These are phyloP conservation scores for Lactuca saligna DNA, from an alignment of 129 eudicot species.

Conservation along the genomic window DNA sequence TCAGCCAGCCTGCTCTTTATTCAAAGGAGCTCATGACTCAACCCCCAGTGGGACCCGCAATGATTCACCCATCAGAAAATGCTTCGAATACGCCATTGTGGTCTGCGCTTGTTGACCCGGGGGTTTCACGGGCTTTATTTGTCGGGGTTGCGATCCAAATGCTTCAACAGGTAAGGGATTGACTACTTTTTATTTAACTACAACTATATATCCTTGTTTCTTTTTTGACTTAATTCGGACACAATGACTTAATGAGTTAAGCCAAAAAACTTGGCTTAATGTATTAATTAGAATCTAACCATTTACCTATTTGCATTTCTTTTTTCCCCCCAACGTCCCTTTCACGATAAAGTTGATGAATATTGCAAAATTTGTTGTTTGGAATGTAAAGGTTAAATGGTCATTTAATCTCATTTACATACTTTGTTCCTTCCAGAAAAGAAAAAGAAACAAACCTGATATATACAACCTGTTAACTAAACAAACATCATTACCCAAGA, in stretches of 20 bases:
- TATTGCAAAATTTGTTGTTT: not conserved
- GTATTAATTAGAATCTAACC: not conserved
- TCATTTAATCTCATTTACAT: no score
- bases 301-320: not conserved
- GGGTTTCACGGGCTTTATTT: conserved; percentile 66
- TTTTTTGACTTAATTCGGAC: not conserved
- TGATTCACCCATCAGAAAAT: conserved; percentile 60
- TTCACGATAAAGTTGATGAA: not conserved
- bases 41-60: conserved; percentile 60
- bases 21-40: conserved; percentile 53
- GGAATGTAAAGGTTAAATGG: no score
- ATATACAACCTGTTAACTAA: not conserved
- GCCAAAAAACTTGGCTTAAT: not conserved
- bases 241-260: not conserved
- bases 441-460: no score
- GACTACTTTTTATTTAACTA: no score
- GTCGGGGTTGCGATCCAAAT: conserved; percentile 74
- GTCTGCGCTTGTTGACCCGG: conserved; percentile 68
- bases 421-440: no score
- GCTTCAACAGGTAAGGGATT: conserved; percentile 62
- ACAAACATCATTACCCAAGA: not conserved
- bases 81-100: conserved; percentile 36
- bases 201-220: no score
- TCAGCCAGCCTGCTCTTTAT: conserved; percentile 61
- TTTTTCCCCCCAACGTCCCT: not conserved